Evolutionary conservation across 305 asterid genomes (phyloP), one percentile per base, ranked within the genome.

Genomic region (Salvia sclarea): DNA sequence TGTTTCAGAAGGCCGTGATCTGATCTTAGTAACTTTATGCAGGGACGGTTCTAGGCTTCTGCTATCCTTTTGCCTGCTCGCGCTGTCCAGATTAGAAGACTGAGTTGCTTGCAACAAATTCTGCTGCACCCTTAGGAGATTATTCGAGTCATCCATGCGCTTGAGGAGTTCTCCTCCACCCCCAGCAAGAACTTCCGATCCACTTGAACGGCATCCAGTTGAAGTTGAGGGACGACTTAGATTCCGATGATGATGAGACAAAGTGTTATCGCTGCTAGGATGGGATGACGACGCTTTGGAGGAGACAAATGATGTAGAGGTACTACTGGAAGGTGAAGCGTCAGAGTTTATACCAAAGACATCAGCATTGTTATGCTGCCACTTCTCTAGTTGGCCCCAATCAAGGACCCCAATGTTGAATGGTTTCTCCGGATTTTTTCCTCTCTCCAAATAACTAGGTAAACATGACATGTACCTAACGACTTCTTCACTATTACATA

Each of bases 391-490:
- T 63, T 71, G 85, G 53, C 80, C 56, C 96, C 95, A 89, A 49
- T 87, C 89, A 31, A 89, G 89, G 69, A 89, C 95, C 35, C 96
- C 96, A 17, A 87, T 61, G 54, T 76, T 85, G 75, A 87, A 83
- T 56, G 92, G 79, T 75, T 83, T 87, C 54, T 89, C 92, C 72
- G 69, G 60, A 28, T 76, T 70, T 68, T 74, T 83, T 59, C 88
- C 96, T 50, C 64, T 81, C 79, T 87, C 89, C 71, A 89, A 80
- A 73, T 78, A 89, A 63, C 60, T 73, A 3, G 96, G 96, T 72
- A 89, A 85, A 76, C 78, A 81, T n/a, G 96, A 87, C 96, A 89
- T 89, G 87, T 84, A 82, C 77, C 83, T 82, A 16, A 89, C 89
- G 38, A 87, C 79, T 79, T 89, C 96, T 71, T 85, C 92, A 48